Conservation (phyloP, 768 basidiomycete species). For the Podaxis rugospora region DNA sequence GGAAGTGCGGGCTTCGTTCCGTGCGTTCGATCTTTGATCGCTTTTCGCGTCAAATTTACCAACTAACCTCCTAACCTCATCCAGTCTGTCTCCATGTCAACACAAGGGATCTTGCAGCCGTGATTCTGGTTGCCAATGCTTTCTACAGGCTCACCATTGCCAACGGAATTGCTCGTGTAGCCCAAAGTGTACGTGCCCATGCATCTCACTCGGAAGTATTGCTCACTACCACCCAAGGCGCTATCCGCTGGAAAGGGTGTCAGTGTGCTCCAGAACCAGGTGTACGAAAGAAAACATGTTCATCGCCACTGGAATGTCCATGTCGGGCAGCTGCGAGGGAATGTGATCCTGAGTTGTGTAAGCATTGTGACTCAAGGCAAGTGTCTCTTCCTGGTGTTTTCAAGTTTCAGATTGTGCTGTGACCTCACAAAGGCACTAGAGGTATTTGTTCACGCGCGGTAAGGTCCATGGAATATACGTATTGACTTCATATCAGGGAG, state of each 20-base stretch:
- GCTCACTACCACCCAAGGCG: slow-evolving; percentile 32
- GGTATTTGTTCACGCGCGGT: slow-evolving; percentile 13
- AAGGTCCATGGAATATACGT: background rate
- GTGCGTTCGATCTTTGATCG: slow-evolving; percentile 16
- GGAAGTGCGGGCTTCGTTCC: slow-evolving; percentile 15
- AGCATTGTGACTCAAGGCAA: slow-evolving; percentile 45
- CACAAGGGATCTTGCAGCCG: slow-evolving; percentile 54
- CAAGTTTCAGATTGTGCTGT: background rate
- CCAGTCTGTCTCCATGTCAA: slow-evolving; percentile 46
- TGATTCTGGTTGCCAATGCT: slow-evolving; percentile 44
- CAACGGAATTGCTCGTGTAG: slow-evolving; percentile 51
- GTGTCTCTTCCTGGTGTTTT: slow-evolving; percentile 10
- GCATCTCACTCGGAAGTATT: background rate
- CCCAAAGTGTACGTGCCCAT: slow-evolving; percentile 39
- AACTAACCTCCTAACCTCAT: background rate
- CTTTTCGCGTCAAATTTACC: background rate
- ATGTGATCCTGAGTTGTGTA: slow-evolving; percentile 67
- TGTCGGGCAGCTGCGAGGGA: slow-evolving; percentile 50
- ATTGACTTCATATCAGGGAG: slow-evolving; percentile 30
- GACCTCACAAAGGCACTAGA: slow-evolving; percentile 13
- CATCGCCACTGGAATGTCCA: slow-evolving; percentile 38
- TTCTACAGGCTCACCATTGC: slow-evolving; percentile 46
- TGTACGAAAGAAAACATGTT: slow-evolving; percentile 13
- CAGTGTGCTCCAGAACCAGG: slow-evolving; percentile 27
- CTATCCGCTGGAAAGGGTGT: slow-evolving; percentile 55